Base-by-base conservation (phyloP, 2,329 filamentous ascomycete genomes). In the Alternaria tenuissima region DNA sequence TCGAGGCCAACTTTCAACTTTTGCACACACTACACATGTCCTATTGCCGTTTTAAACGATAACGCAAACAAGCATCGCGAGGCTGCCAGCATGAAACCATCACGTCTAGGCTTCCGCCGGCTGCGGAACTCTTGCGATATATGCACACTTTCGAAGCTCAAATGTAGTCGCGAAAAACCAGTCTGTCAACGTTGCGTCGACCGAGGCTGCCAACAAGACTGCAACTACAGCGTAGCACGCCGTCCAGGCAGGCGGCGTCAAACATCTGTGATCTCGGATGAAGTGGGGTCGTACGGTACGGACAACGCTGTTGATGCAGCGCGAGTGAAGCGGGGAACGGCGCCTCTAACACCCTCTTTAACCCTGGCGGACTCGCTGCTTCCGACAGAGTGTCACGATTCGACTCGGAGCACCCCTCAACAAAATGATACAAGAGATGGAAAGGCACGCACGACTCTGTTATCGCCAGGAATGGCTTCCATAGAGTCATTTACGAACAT, bases 101-200 rank as follows among this genome's bases (percentile, higher is more conserved):
- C 44, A 12, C 44, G 44, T 22, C 28, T 32, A 18, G 44, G 44
- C 18, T 32, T 32, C 18, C 44, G 44, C n/a, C 28, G 44, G 44
- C 44, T 48, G 44, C 44, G 44, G 4, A 48, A 48, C 28, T 48
- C 44, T 48, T 48, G 44, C 44, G 44, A 48, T 34, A 48, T 34
- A n/a, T 48, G 44, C 4, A 48, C 44, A 18, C 18, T 34, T 16
- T 48, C 44, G 44, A 48, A 48, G 28, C 44, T 48, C 44, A 48
- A 48, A 14, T 48, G 44, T 11, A 48, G 44, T 48, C 44, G 28
- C 28, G 44, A 48, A 48, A 48, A 48, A 14, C 44, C 28, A 32
- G 44, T 48, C 7, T 48, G 44, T 18, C 44, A 48, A 34, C 44
- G 44, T 34, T 48, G 44, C 44, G 28, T 48, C 14, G 44, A 48